Conservation (phyloP, 305 asterid species). For the Plantago coronopus region DNA sequence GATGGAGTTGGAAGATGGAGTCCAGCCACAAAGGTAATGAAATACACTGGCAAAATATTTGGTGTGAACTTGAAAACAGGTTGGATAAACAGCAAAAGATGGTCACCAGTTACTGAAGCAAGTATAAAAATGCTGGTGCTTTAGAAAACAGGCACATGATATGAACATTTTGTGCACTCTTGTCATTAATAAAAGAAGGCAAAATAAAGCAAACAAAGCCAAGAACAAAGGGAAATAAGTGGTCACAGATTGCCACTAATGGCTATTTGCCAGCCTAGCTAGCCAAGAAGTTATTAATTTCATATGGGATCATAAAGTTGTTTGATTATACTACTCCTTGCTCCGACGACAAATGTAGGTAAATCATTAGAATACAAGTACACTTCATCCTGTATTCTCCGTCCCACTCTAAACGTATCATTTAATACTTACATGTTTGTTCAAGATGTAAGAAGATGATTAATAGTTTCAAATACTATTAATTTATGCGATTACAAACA, state of each 20-base stretch:
- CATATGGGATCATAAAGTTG: constrained; percentile 33
- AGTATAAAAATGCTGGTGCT: constrained; percentile 10
- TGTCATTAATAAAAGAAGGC: constrained; percentile 10
- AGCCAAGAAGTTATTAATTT: constrained; percentile 36
- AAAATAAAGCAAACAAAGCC: constrained; percentile 4
- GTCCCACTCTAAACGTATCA: neutral
- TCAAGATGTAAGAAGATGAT: too few species aligned
- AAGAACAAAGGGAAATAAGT: constrained; percentile 9
- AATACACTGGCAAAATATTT: neutral
- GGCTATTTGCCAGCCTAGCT: constrained; percentile 48
- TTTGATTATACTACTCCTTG: constrained; percentile 2
- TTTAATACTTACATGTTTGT: too few species aligned
- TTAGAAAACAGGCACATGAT: constrained; percentile 12
- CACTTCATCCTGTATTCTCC: too few species aligned
- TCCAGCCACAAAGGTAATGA: neutral
- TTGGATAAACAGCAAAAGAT: neutral
- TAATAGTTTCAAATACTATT: too few species aligned
- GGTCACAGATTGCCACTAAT: constrained; percentile 20
- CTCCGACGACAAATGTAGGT: too few species aligned
- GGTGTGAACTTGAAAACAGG: neutral
- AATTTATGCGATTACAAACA: too few species aligned
- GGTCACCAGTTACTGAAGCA: constrained; percentile 4
- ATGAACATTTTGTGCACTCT: constrained; percentile 2
- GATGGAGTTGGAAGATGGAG: neutral
- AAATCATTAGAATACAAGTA: too few species aligned